These are phyloP conservation scores for Fusarium cyanostomum DNA, from an alignment of 2,329 filamentous ascomycete species.

Conservation along the genomic window DNA sequence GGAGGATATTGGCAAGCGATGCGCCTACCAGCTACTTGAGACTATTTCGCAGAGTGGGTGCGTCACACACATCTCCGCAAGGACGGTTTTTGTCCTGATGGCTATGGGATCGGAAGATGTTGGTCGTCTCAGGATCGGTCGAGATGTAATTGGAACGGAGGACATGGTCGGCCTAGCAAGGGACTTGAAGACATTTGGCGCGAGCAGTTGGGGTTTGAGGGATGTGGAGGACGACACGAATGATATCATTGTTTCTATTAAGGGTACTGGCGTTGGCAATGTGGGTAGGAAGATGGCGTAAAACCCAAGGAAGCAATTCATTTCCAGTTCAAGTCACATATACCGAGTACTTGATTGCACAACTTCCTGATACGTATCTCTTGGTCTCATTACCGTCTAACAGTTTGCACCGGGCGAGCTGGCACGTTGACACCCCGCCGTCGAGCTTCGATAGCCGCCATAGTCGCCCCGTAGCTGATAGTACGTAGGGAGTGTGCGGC, in stretches of 20 bases:
- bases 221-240: conserved; percentile 73
- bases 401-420: conserved; percentile 29
- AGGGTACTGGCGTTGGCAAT: conserved; percentile 93
- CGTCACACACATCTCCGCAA: conserved; percentile 74
- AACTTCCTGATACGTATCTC: conserved; percentile 8
- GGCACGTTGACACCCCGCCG: conserved; percentile 46
- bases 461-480: conserved; percentile 63
- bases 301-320: conserved; percentile 36
- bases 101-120: conserved; percentile 98
- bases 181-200: conserved; percentile 88
- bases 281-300: conserved; percentile 87
- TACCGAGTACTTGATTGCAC: neutral
- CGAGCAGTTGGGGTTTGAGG: conserved; percentile 88
- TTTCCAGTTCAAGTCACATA: conserved; percentile 30
- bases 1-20: conserved; percentile 89
- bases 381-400: conserved; percentile 30
- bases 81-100: conserved; percentile 87
- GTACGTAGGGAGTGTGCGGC: conserved; percentile 63
- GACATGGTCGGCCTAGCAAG: conserved; percentile 82
- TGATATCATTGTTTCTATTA: conserved; percentile 88
- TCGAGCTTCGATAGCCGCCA: conserved; percentile 61
- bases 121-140: conserved; percentile 82
- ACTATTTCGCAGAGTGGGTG: conserved; percentile 84
- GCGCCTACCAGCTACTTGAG: conserved; percentile 90
- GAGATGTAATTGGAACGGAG: conserved; percentile 83